Percentiles rank a stretch among this genome's conserved stretches.
Evolutionary conservation across 257 asterid genomes (phyloP).

Genomic region (Plantago major): DNA sequence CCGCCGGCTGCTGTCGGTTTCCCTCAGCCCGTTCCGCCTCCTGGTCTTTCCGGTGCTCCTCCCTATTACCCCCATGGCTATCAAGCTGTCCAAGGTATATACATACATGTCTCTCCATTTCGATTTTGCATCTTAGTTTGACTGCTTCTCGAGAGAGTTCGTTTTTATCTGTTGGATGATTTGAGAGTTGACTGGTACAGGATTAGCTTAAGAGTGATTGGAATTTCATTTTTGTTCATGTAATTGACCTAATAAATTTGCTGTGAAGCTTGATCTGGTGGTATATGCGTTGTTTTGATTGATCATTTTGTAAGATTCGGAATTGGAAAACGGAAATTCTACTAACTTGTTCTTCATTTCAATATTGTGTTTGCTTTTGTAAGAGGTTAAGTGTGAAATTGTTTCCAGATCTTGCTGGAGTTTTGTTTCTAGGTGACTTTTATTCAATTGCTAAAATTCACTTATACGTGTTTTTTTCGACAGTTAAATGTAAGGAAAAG

Average conservation of each 20-base stretch:
- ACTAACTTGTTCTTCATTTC: neutral
- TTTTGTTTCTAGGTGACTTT: neutral
- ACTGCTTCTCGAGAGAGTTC: no score
- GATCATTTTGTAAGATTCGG: no score
- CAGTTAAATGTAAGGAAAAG: no score
- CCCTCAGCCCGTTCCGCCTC: slow-evolving; percentile 89
- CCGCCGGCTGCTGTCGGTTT: slow-evolving; percentile 67
- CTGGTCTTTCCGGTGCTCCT: slow-evolving; percentile 49
- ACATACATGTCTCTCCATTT: neutral
- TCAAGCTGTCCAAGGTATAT: slow-evolving; percentile 75
- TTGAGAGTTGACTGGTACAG: slow-evolving; percentile 1
- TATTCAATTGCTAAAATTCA: neutral
- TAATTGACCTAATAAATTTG: no score
- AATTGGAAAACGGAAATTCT: no score
- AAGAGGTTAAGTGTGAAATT: neutral
- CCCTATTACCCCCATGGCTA: slow-evolving; percentile 68
- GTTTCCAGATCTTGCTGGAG: slow-evolving; percentile 13
- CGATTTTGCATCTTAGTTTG: slow-evolving; percentile 2
- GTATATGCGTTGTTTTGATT: no score
- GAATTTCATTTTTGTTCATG: neutral
- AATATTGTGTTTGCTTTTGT: neutral
- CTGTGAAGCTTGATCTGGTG: neutral
- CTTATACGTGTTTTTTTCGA: no score
- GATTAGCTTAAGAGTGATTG: neutral
- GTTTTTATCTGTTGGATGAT: neutral